Evolutionary conservation across 75 land plant species (phyloP).

Genomic region (Pinus taeda): DNA sequence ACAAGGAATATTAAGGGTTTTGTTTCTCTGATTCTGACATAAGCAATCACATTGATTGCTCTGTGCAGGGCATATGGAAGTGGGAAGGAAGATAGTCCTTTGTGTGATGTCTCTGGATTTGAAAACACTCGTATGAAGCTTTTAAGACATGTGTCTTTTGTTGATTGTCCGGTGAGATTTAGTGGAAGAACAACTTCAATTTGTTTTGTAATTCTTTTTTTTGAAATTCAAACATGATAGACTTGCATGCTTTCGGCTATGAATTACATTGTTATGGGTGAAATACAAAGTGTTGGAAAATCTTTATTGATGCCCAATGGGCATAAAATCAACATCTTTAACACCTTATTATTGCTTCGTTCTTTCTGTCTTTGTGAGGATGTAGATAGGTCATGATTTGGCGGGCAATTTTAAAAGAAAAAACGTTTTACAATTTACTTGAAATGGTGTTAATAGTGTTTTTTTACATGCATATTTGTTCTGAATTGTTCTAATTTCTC

Average conservation of each 20-base stretch:
- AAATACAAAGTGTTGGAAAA: no score
- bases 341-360: no score
- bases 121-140: slow-evolving; percentile 87
- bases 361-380: neutral
- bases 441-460: neutral
- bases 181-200: no score
- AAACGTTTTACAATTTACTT: neutral
- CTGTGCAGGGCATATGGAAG: slow-evolving; percentile 90
- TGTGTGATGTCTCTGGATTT: slow-evolving; percentile 94
- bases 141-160: slow-evolving; percentile 94
- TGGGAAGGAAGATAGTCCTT: slow-evolving; percentile 93
- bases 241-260: no score
- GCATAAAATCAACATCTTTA: no score
- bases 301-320: no score
- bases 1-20: neutral
- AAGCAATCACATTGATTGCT: neutral
- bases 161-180: slow-evolving; percentile 90
- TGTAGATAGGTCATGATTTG: neutral
- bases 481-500: neutral
- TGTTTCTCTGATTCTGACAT: neutral
- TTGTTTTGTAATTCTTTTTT: neutral
- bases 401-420: neutral
- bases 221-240: neutral
- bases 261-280: no score
- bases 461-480: neutral